Conservation (phyloP, 2,329 filamentous ascomycete species). For the Colletotrichum lindemuthianum region DNA sequence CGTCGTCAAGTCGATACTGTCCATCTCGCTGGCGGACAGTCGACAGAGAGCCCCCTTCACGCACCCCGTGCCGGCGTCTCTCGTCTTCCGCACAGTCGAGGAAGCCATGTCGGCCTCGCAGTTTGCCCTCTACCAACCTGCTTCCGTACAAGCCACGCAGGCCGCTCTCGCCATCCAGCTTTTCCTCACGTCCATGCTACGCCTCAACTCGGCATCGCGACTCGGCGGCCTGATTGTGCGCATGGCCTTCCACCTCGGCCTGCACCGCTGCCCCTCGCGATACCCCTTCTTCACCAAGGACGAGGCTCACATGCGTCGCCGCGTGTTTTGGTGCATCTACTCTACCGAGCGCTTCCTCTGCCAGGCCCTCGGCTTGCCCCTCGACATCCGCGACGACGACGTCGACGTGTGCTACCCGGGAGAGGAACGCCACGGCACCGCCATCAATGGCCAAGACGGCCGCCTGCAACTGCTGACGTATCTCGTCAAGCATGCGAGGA, state of each 20-base stretch:
- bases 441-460: constrained; percentile 36
- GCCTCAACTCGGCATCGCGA: constrained; percentile 66
- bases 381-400: constrained; percentile 66
- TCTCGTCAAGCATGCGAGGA: constrained; percentile 57
- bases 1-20: constrained; percentile 60
- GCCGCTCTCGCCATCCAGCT: constrained; percentile 63
- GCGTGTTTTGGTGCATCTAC: constrained; percentile 68
- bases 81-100: constrained; percentile 60
- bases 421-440: constrained; percentile 54
- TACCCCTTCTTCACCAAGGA: constrained; percentile 59
- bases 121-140: constrained; percentile 56
- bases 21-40: constrained; percentile 63
- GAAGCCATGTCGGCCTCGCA: constrained; percentile 61
- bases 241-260: constrained; percentile 65
- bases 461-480: constrained; percentile 50
- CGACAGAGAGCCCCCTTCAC: constrained; percentile 49
- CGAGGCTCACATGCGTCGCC: constrained; percentile 59
- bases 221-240: constrained; percentile 64
- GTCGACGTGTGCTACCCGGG: constrained; percentile 66
- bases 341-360: constrained; percentile 64
- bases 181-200: constrained; percentile 65
- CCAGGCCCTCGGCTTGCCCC: constrained; percentile 64
- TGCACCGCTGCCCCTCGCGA: constrained; percentile 66
- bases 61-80: constrained; percentile 49
- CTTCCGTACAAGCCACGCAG: constrained; percentile 58